Conservation (phyloP, 2,329 filamentous ascomycete species). For the Fusarium pseudocircinatum region DNA sequence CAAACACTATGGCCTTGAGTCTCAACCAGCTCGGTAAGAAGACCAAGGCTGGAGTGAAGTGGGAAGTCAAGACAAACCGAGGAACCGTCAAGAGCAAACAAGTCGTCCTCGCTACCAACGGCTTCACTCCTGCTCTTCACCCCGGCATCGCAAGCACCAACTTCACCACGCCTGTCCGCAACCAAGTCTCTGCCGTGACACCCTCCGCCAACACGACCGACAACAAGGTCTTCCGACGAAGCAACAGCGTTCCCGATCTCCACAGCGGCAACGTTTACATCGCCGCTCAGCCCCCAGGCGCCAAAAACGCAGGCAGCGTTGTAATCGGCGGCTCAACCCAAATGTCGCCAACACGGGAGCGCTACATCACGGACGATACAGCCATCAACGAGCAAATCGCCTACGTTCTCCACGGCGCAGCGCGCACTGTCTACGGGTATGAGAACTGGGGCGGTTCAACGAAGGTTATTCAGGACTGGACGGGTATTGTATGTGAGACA, state of each 20-base stretch:
- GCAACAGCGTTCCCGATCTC: slow-evolving; percentile 2
- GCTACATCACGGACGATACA: slow-evolving; percentile 6
- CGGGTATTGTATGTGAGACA: slow-evolving; percentile 14
- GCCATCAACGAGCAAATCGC: slow-evolving; percentile 22
- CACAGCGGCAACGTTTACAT: slow-evolving; percentile 25
- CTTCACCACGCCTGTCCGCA: slow-evolving; percentile 23
- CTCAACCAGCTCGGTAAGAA: slow-evolving; percentile 17
- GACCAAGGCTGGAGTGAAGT: not conserved
- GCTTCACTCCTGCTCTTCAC: slow-evolving; percentile 17
- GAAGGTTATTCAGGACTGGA: slow-evolving; percentile 20
- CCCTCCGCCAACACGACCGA: not conserved
- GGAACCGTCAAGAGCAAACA: slow-evolving; percentile 19
- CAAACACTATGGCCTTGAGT: slow-evolving; percentile 17
- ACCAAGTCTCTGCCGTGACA: slow-evolving; percentile 4
- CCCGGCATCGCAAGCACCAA: slow-evolving; percentile 18
- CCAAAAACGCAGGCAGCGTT: slow-evolving; percentile 9
- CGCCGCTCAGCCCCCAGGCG: slow-evolving; percentile 5
- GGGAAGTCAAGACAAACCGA: slow-evolving; percentile 22
- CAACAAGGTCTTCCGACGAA: slow-evolving; percentile 2
- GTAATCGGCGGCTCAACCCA: slow-evolving; percentile 14
- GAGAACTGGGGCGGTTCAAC: slow-evolving; percentile 23
- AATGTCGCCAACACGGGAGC: slow-evolving; percentile 16
- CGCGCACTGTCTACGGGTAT: slow-evolving; percentile 3
- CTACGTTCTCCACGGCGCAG: slow-evolving; percentile 4
- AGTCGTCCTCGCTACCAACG: slow-evolving; percentile 25